Conservation (phyloP, 2,329 filamentous ascomycete genomes). For the Fusarium udum region DNA sequence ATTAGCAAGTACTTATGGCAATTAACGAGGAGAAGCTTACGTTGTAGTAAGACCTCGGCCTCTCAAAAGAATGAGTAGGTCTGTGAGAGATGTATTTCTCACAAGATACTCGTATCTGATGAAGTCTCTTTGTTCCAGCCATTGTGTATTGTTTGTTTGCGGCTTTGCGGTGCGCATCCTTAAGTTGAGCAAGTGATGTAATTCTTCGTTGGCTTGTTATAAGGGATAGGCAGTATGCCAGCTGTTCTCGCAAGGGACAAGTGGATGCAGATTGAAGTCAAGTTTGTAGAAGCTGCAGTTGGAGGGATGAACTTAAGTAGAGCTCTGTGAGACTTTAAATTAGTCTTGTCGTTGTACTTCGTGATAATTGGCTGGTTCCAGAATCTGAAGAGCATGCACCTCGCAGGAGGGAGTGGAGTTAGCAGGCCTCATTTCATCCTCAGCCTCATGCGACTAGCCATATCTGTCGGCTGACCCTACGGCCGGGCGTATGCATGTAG, state of each 20-base stretch:
- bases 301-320: background rate
- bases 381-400: background rate
- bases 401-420: background rate
- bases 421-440: background rate
- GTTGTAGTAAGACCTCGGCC: background rate
- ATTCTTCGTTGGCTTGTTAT: background rate
- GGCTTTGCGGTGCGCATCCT: background rate
- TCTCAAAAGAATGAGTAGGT: background rate
- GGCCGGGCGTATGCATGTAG: background rate
- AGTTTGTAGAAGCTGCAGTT: background rate
- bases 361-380: background rate
- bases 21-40: background rate
- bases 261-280: accelerated
- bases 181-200: background rate
- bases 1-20: background rate
- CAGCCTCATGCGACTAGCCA: background rate
- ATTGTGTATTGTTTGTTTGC: background rate
- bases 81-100: background rate
- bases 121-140: background rate
- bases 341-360: too few relatives aligned
- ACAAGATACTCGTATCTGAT: background rate
- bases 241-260: background rate
- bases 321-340: background rate
- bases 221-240: background rate
- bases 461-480: background rate